Evolutionary conservation across 1,284 basidiomycete genomes (phyloP).

Genomic region (Dichomitus squalens): DNA sequence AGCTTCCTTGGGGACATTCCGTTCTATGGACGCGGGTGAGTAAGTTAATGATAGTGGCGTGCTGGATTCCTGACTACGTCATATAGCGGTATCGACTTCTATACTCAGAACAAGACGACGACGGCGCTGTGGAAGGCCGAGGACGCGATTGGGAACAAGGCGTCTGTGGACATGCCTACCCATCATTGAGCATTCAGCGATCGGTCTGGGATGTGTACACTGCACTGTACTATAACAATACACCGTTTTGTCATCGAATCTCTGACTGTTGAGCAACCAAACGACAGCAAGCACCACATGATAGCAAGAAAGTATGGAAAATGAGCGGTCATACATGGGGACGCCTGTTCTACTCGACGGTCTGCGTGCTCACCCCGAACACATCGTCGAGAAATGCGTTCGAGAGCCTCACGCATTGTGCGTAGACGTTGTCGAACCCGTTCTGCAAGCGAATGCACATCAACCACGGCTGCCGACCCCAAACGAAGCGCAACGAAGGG

Average conservation of each 20-base stretch:
- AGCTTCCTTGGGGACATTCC: conserved; percentile 87
- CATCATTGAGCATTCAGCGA: conserved; percentile 48
- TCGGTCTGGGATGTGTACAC: background rate
- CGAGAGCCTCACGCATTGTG: conserved; percentile 67
- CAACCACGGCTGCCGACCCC: background rate
- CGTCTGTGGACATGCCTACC: conserved; percentile 85
- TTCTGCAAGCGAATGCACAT: conserved; percentile 34
- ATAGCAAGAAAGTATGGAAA: too few relatives aligned
- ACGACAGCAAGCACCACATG: background rate
- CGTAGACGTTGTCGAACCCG: conserved; percentile 62
- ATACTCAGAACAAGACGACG: conserved; percentile 89
- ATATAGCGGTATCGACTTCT: conserved; percentile 82
- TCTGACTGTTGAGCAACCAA: background rate
- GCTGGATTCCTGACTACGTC: background rate
- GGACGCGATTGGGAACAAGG: conserved; percentile 77
- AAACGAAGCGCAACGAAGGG: background rate
- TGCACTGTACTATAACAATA: conserved; percentile 18
- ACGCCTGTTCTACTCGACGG: background rate
- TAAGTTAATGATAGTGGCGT: conserved; percentile 16
- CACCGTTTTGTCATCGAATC: background rate
- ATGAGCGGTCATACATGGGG: too few relatives aligned
- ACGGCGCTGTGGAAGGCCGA: conserved; percentile 84
- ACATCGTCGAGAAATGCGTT: conserved; percentile 75
- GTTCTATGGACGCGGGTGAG: conserved; percentile 87
- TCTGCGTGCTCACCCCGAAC: conserved; percentile 33